Evolutionary conservation across 2,329 filamentous ascomycete species (phyloP), one percentile per base, ranked within the genome.

Genomic region (Trichothecium roseum): DNA sequence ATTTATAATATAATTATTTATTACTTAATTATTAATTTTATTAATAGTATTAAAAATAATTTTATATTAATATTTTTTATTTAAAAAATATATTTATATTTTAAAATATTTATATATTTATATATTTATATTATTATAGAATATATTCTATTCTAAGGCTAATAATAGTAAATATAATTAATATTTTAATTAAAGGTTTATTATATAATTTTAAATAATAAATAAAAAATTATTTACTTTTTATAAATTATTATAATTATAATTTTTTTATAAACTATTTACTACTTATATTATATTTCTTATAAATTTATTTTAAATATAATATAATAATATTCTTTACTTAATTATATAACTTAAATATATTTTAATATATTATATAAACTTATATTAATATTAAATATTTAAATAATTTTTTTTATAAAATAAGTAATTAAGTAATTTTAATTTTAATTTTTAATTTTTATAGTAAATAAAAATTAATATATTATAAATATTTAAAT

Each of bases 401-500:
- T 28, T 28, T 34, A 24, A 34, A n/a, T 5, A 12, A 14, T 14
- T 35, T 17, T 28, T 13, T 28, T 16, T 27, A 28, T 34, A 24
- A n/a, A 18, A 10, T 12, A 27, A 16, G 12, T 15, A 24, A 24
- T 18, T 18, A 18, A 35, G 14, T 35, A 35, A 28, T 12, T 13
- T 16, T 30, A 18, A 20, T 30, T 15, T 17, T 17, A 17, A 18
- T 5, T 15, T 18, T 18, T 34, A 34, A 6, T 20, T 34, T 22
- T 24, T 34, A 22, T 8, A 34, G 15, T 34, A 34, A 34, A 18
- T 34, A 17, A 20, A 16, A 9, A 9, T 9, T 13, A 30, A 9
- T 30, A n/a, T 8, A n/a, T 10, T 30, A 30, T 13, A 30, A 10
- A 30, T 3, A 16, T 44, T 30, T 41, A 47, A 2, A 47, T 47